Evolutionary conservation across 345 rosid genomes (phyloP).

Genomic region (Cardamine resedifolia): DNA sequence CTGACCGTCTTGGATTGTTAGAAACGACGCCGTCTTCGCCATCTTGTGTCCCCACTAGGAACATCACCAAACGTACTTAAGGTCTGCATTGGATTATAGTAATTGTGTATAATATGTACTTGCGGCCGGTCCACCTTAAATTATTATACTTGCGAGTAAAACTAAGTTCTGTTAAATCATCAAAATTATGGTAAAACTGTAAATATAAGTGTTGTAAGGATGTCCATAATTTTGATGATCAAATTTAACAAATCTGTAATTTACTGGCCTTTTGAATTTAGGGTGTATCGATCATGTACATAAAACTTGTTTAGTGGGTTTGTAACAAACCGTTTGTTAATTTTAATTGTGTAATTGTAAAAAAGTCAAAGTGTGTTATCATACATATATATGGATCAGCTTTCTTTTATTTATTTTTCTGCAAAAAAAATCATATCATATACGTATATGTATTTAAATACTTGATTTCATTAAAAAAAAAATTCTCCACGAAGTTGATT

Average conservation of each 20-base stretch:
- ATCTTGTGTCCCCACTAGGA: constrained; percentile 24
- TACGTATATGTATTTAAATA: not conserved
- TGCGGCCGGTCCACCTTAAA: not conserved
- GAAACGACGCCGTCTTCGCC: constrained; percentile 24
- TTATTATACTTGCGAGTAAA: constrained; percentile 12
- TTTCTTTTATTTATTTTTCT: not conserved
- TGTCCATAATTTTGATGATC: constrained; percentile 25
- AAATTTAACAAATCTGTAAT: constrained; percentile 4
- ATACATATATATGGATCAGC: not conserved
- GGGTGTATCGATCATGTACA: not conserved
- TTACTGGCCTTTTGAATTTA: not conserved
- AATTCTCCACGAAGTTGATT: too few relatives aligned
- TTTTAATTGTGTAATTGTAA: constrained; percentile 15
- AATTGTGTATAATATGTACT: constrained; percentile 1
- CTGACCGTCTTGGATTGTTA: constrained; percentile 28
- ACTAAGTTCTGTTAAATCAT: constrained; percentile 7
- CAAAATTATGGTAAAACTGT: constrained; percentile 36
- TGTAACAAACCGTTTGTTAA: not conserved
- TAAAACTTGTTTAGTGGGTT: constrained; percentile 10
- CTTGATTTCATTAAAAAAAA: not conserved
- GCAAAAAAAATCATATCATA: not conserved
- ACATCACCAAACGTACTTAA: constrained; percentile 24
- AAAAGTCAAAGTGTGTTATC: constrained; percentile 13
- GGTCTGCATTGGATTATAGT: not conserved
- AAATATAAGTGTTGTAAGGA: constrained; percentile 17